These are phyloP conservation scores for Acidomyces sp. DNA, from an alignment of 495 filamentous ascomycete genomes.

Conservation along the genomic window DNA sequence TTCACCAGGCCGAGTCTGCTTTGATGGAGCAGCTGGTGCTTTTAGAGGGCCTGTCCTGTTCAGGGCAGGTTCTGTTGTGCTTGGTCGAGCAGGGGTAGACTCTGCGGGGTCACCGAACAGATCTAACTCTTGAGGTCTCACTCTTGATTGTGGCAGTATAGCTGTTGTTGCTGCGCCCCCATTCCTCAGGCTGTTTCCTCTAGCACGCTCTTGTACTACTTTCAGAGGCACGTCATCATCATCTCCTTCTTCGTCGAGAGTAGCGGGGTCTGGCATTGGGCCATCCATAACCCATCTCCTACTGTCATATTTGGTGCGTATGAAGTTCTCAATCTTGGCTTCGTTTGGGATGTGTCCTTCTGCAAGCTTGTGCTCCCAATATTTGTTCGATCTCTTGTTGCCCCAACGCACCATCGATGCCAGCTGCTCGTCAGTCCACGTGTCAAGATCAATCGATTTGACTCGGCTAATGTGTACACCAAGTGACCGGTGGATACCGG, in stretches of 20 bases:
- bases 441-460: slow-evolving; percentile 92
- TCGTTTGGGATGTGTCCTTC: slow-evolving; percentile 64
- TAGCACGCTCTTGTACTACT: slow-evolving; percentile 59
- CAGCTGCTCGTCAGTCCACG: slow-evolving; percentile 96
- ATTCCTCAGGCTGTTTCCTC: slow-evolving; percentile 24
- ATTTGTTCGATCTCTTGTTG: slow-evolving; percentile 88
- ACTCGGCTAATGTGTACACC: slow-evolving; percentile 96
- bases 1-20: slow-evolving; percentile 58
- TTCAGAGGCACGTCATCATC: slow-evolving; percentile 79
- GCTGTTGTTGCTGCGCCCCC: not conserved
- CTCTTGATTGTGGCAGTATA: slow-evolving; percentile 1
- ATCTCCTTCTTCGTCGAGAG: slow-evolving; percentile 41
- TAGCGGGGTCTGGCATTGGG: slow-evolving; percentile 76
- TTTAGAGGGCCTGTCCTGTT: slow-evolving; percentile 47
- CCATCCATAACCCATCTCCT: slow-evolving; percentile 99
- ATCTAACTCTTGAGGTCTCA: slow-evolving; percentile 33
- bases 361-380: slow-evolving; percentile 94
- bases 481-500: slow-evolving; percentile 96
- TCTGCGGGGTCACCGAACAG: slow-evolving; percentile 49
- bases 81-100: slow-evolving; percentile 45
- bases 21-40: slow-evolving; percentile 46
- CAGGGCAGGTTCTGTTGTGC: slow-evolving; percentile 48
- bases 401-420: slow-evolving; percentile 88
- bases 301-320: slow-evolving; percentile 94
- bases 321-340: slow-evolving; percentile 97